Percentiles rank a stretch among this genome's conserved stretches.
phyloP scores from a whole-genome alignment of 805 yeast species.

The Limtongia smithiae region DNA sequence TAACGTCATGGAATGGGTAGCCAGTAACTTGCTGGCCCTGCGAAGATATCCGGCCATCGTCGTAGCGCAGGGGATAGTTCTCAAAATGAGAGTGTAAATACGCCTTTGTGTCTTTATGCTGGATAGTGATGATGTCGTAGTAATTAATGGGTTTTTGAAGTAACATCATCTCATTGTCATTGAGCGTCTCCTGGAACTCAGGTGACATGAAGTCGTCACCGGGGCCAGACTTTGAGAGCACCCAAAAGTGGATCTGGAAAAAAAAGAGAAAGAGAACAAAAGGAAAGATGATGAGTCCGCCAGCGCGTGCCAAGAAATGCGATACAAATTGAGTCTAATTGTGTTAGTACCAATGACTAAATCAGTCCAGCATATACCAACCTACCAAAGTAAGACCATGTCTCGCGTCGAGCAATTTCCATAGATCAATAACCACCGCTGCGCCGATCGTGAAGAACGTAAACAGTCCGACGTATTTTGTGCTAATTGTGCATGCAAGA shows the following conservation, averaged over 20 bases:
- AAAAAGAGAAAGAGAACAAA: conserved; percentile 76
- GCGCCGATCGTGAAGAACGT: conserved; percentile 83
- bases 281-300: conserved; percentile 73
- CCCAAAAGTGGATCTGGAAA: conserved; percentile 87
- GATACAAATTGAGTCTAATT: conserved; percentile 48
- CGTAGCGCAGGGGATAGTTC: conserved; percentile 84
- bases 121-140: conserved; percentile 70
- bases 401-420: conserved; percentile 76
- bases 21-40: conserved; percentile 93
- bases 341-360: too few relatives aligned
- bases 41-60: conserved; percentile 92
- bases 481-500: conserved; percentile 86
- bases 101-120: conserved; percentile 75
- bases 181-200: conserved; percentile 87
- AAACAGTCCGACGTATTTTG: conserved; percentile 94
- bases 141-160: conserved; percentile 70
- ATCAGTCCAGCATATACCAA: background rate
- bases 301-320: conserved; percentile 73
- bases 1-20: conserved; percentile 47
- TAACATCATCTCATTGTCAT: conserved; percentile 73
- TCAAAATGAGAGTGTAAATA: conserved; percentile 77
- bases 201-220: conserved; percentile 96
- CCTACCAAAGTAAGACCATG: conserved; percentile 52
- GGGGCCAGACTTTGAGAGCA: conserved; percentile 83
- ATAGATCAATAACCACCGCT: conserved; percentile 80